Percentiles rank a stretch among this genome's conserved stretches.
phyloP scores from a whole-genome alignment of 805 yeast genomes.

The Starmerella geochares region DNA sequence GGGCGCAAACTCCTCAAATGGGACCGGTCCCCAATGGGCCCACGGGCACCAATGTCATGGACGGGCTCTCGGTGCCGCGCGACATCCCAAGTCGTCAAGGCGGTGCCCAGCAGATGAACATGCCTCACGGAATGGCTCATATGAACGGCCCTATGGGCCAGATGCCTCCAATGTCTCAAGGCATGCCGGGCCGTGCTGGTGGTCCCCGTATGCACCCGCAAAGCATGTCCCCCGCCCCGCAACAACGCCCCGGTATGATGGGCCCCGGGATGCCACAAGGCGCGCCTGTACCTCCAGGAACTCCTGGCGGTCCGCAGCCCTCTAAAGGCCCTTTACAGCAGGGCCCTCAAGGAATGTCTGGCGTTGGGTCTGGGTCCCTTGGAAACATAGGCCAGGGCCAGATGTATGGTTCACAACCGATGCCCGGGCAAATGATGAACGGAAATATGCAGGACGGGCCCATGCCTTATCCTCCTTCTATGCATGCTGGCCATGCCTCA shows the following conservation, averaged over 20 bases:
- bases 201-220: background rate
- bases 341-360: background rate
- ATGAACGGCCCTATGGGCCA: background rate
- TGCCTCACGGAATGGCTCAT: background rate
- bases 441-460: background rate
- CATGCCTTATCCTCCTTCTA: background rate
- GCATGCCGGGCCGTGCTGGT: background rate
- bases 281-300: background rate
- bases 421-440: conserved; percentile 5
- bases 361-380: background rate
- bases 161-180: background rate
- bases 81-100: background rate
- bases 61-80: background rate
- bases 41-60: background rate
- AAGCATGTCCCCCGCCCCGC: background rate
- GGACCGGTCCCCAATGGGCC: background rate
- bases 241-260: background rate
- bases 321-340: conserved; percentile 4
- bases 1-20: conserved; percentile 8
- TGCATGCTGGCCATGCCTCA: background rate
- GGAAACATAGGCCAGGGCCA: background rate
- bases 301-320: background rate
- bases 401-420: background rate
- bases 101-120: conserved; percentile 1
- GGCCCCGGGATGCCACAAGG: conserved; percentile 5